Conservation (phyloP, 1,139 yeast genomes). For the Suhomyces bokatorum region DNA sequence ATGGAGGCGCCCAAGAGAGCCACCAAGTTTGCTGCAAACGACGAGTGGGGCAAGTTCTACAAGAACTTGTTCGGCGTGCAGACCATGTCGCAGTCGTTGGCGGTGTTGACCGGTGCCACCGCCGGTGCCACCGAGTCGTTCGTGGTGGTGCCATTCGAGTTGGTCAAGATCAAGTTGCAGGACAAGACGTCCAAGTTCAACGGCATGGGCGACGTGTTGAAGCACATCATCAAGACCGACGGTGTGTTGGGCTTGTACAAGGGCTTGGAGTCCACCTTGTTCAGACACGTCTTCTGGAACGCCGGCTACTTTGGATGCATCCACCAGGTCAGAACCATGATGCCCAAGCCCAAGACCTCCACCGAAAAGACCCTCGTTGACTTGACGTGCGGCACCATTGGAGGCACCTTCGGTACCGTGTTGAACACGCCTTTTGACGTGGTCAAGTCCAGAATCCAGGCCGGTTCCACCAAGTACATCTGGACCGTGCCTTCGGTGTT, state of each 20-base stretch:
- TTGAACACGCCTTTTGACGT: constrained; percentile 97
- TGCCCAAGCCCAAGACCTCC: constrained; percentile 73
- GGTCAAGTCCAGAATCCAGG: constrained; percentile 95
- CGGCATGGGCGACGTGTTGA: constrained; percentile 83
- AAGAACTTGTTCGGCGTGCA: constrained; percentile 67
- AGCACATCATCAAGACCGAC: constrained; percentile 66
- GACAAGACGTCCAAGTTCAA: constrained; percentile 80
- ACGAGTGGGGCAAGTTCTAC: constrained; percentile 92
- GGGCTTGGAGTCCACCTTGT: constrained; percentile 93
- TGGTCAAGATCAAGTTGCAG: constrained; percentile 84
- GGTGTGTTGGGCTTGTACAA: constrained; percentile 87
- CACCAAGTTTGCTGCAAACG: constrained; percentile 96
- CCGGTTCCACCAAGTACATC: constrained; percentile 80
- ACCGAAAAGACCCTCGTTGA: constrained; percentile 82
- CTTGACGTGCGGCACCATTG: constrained; percentile 87
- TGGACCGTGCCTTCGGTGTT: constrained; percentile 87
- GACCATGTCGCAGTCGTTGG: constrained; percentile 76
- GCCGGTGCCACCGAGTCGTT: constrained; percentile 98
- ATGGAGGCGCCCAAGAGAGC: constrained; percentile 99
- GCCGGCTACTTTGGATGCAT: constrained; percentile 98
- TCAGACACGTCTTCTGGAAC: constrained; percentile 98
- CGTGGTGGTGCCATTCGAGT: constrained; percentile 95
- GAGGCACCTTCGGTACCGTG: constrained; percentile 94
- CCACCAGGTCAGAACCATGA: constrained; percentile 74
- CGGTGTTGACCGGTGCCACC: constrained; percentile 92